Evolutionary conservation across 2,329 filamentous ascomycete species (phyloP).

Genomic region (Neonectria sp.): DNA sequence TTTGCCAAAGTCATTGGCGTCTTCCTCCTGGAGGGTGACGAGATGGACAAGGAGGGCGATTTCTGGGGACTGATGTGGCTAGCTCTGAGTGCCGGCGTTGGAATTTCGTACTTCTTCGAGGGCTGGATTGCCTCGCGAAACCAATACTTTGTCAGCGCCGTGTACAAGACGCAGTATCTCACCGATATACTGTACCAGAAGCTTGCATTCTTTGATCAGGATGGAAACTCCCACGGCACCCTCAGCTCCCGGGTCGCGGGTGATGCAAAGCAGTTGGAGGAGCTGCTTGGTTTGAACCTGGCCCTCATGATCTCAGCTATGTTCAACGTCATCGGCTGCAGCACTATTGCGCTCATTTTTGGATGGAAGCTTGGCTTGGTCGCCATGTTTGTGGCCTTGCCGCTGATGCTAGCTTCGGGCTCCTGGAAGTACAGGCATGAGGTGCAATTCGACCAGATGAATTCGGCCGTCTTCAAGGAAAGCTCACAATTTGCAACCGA

Average conservation of each 20-base stretch:
- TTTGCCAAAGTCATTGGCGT: conserved; percentile 47
- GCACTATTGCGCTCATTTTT: conserved; percentile 49
- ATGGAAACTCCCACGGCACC: conserved; percentile 48
- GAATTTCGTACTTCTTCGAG: conserved; percentile 46
- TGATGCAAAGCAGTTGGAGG: conserved; percentile 52
- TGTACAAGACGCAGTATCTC: conserved; percentile 49
- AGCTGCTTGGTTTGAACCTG: conserved; percentile 51
- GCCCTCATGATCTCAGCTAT: conserved; percentile 48
- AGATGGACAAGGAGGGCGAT: conserved; percentile 43
- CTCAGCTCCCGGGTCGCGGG: conserved; percentile 46
- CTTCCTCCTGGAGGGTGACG: conserved; percentile 45
- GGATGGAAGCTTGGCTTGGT: conserved; percentile 57
- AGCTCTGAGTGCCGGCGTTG: conserved; percentile 48
- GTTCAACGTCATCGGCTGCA: conserved; percentile 50
- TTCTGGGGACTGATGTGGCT: conserved; percentile 54
- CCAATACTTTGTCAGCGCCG: conserved; percentile 37
- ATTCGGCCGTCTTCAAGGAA: conserved; percentile 69
- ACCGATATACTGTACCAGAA: conserved; percentile 49
- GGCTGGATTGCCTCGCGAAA: conserved; percentile 40
- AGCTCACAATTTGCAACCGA: conserved; percentile 76
- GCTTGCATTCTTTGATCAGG: conserved; percentile 49
- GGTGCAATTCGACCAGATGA: conserved; percentile 70
- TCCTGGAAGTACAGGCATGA: conserved; percentile 61
- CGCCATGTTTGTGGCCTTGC: conserved; percentile 54
- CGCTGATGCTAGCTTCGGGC: conserved; percentile 51